Base-by-base conservation (phyloP, 306 rosid species). In the Castanospermum australe region DNA sequence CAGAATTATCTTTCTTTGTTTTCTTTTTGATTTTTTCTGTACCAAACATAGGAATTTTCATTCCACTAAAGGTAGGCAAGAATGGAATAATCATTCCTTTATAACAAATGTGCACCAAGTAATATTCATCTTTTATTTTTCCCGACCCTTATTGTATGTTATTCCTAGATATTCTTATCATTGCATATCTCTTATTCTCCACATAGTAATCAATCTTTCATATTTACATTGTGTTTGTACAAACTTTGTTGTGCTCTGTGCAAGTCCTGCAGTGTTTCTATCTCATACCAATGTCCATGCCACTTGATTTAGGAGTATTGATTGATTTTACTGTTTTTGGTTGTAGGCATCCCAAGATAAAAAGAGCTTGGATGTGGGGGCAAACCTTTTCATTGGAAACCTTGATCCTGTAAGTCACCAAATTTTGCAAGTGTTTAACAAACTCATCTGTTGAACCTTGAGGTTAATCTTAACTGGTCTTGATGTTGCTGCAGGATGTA, bases 291-390 rank as follows among this genome's bases (percentile, higher is more conserved):
- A 20, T 21, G 14, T 8, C 14, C 35, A 22, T 36, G 51, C 38
- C 54, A 77, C 78, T 33, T 59, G 69, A 59, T 64, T 41, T 52
- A 73, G 17, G 10, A 59, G 67, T 56, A 62, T 52, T 70, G 56
- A 66, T 24, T 79, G 59, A 56, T 24, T 21, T 42, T 69, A 15
- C 28, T 50, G 28, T 67, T 54, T 73, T 42, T 80, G 67, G 41
- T 83, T 83, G 9, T 55, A 95, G 99, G 99, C 99, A 24, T 88
- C 99, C 80, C 99, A 95, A 88, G 99, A 95, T 84, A 95, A 95
- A 76, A 95, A 95, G 84, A 93, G 96, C 85, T 88, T 95, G 92
- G 99, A 93, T 75, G 98, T 95, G 36, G 98, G 98, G 24, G 99
- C 99, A 41, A 95, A 93, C 77, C 99, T 93, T 87, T 95, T 93